Evolutionary conservation across 139 green algal species (phyloP), one percentile per base, ranked within the genome.

Genomic region (Chlamydomonas schloesseri): DNA sequence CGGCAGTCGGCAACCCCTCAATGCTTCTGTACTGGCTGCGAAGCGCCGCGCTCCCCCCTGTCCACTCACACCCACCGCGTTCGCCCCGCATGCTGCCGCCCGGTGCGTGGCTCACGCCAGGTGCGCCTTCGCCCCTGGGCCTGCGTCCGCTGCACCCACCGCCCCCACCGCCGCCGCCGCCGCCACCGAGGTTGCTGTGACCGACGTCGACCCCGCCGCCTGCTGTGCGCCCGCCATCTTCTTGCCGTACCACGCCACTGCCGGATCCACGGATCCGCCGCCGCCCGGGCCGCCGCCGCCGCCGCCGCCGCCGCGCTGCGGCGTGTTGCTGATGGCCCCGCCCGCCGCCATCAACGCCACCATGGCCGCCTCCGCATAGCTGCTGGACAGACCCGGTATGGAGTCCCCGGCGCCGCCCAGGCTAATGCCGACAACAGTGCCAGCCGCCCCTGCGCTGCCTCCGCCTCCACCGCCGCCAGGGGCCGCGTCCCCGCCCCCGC

Each of bases 191-290:
- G 37, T 42, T 64, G 77, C 26, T 73, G 42, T 8, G 62, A 62
- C 42, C 77, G 62, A 50, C 42, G 42, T 50, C 42, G 42, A 50
- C 8, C 5, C 42, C 6, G 42, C 42, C 6, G 42, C 42, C 42
- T 50, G 42, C 42, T 50, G 42, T 8, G 42, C 42, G 42, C 42
- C 42, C 42, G 42, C 42, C 42, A 50, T 8, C 42, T 50, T 50
- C 8, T 50, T 50, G 37, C 37, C 64, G 62, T 83, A 83, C 77
- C 77, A 83, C 3, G 77, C 77, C 18, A 46, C 77, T 11, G 77
- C 77, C 2, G 77, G 77, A 24, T 83, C 77, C 28, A 72, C 5
- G 17, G 58, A 58, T 28, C 18, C 26, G 0, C 34, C 58, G 6
- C 31, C 42, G 20, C 55, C 73, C n/a, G n/a, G n/a, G 37, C 18